Conservation (phyloP, 371 early-diverging fungal species). For the Mortierella sp. region DNA sequence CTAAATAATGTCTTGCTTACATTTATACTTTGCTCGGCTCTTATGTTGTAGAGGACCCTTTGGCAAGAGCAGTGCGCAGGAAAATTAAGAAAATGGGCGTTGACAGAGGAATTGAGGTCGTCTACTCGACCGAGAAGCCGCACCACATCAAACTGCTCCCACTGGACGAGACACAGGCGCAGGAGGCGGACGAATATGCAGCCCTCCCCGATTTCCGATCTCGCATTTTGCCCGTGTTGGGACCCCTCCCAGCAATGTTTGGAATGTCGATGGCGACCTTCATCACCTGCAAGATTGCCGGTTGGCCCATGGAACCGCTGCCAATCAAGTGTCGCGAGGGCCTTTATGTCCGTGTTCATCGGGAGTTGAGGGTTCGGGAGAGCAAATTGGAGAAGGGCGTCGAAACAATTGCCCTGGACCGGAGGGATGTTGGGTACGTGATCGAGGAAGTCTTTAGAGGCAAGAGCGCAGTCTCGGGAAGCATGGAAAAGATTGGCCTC, state of each 20-base stretch:
- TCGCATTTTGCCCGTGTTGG: constrained; percentile 89
- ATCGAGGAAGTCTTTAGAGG: constrained; percentile 93
- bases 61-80: constrained; percentile 88
- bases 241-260: constrained; percentile 94
- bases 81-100: constrained; percentile 80
- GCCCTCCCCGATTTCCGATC: constrained; percentile 91
- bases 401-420: constrained; percentile 70
- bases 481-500: constrained; percentile 80
- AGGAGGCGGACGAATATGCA: constrained; percentile 89
- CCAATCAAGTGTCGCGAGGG: constrained; percentile 85
- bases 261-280: constrained; percentile 93
- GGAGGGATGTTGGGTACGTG: constrained; percentile 84
- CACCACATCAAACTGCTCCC: constrained; percentile 86
- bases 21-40: background rate
- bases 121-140: constrained; percentile 94
- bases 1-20: background rate
- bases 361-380: constrained; percentile 82
- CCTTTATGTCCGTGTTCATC: constrained; percentile 78
- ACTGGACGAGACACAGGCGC: constrained; percentile 82
- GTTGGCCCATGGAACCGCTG: constrained; percentile 83
- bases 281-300: constrained; percentile 84
- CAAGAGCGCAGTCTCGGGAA: constrained; percentile 82
- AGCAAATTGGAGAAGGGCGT: constrained; percentile 45
- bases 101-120: constrained; percentile 84
- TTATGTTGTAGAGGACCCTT: constrained; percentile 83